A percentile compares a stretch with the other conserved stretches of the same genome.
phyloP scores from a whole-genome alignment of 352 stramenopile species.

The Phytopythium helicoides region DNA sequence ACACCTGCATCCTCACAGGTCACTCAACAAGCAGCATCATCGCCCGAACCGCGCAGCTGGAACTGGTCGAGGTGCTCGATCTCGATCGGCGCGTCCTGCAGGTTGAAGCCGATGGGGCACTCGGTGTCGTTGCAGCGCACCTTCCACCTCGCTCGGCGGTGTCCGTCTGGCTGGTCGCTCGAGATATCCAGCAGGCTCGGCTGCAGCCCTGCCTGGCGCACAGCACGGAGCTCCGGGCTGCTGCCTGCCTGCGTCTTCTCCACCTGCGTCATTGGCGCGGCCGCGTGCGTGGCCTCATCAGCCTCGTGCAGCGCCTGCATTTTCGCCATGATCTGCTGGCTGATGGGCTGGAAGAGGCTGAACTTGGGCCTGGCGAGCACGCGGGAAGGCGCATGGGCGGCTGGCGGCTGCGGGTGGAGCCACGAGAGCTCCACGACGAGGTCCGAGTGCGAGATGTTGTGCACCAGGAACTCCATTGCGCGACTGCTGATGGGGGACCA shows the following conservation, averaged over 20 bases:
- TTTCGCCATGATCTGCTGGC: slow-evolving; percentile 61
- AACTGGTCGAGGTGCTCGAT: slow-evolving; percentile 63
- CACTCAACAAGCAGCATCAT: neutral
- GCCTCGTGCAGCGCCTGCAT: slow-evolving; percentile 42
- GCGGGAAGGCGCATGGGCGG: slow-evolving; percentile 24
- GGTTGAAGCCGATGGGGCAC: slow-evolving; percentile 76
- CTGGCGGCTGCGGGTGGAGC: slow-evolving; percentile 35
- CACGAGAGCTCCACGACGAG: slow-evolving; percentile 91
- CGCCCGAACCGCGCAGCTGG: slow-evolving; percentile 39
- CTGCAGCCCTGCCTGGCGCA: slow-evolving; percentile 53
- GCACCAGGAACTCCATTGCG: slow-evolving; percentile 93
- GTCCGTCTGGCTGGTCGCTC: neutral
- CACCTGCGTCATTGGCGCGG: slow-evolving; percentile 13
- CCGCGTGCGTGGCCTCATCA: slow-evolving; percentile 7
- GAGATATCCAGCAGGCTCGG: slow-evolving; percentile 67
- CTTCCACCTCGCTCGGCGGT: slow-evolving; percentile 45
- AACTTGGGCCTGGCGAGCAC: slow-evolving; percentile 86
- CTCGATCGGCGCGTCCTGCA: slow-evolving; percentile 51
- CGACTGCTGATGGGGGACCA: too few relatives aligned
- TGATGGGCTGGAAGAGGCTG: slow-evolving; percentile 84
- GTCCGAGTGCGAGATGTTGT: slow-evolving; percentile 97
- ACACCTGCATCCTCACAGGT: neutral
- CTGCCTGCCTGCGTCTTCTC: slow-evolving; percentile 11
- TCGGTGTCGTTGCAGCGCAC: slow-evolving; percentile 56
- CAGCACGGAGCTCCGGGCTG: neutral